Percentiles rank a stretch among this genome's conserved stretches.
These are phyloP conservation scores for Staphylotrichum tortipilum DNA, from an alignment of 495 filamentous ascomycete genomes.

Conservation along the genomic window DNA sequence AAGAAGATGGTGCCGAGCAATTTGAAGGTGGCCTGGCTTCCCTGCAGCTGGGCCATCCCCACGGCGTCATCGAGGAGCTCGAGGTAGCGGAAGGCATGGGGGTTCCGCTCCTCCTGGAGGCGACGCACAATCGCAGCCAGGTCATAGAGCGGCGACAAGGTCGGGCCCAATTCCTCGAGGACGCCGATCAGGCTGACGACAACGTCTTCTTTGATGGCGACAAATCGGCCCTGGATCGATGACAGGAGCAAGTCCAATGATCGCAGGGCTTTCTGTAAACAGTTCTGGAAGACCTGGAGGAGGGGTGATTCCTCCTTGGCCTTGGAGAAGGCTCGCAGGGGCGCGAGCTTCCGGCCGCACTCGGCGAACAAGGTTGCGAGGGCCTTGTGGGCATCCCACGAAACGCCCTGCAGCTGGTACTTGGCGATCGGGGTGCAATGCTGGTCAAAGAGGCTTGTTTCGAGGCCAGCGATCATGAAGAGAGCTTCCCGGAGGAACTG, in stretches of 20 bases:
- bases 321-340: slow-evolving; percentile 28
- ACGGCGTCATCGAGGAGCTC: slow-evolving; percentile 65
- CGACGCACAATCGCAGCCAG: slow-evolving; percentile 43
- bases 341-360: slow-evolving; percentile 29
- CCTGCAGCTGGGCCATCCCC: slow-evolving; percentile 59
- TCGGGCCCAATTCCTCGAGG: slow-evolving; percentile 48
- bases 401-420: slow-evolving; percentile 31
- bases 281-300: slow-evolving; percentile 43
- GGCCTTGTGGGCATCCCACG: slow-evolving; percentile 35
- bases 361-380: slow-evolving; percentile 33
- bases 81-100: slow-evolving; percentile 51
- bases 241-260: slow-evolving; percentile 39
- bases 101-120: slow-evolving; percentile 29
- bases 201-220: slow-evolving; percentile 34
- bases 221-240: slow-evolving; percentile 36
- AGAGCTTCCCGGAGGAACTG: slow-evolving; percentile 69
- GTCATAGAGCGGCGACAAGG: slow-evolving; percentile 44
- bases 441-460: slow-evolving; percentile 60
- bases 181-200: slow-evolving; percentile 54
- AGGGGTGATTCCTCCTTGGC: slow-evolving; percentile 34
- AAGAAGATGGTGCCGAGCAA: slow-evolving; percentile 65
- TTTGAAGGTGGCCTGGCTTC: slow-evolving; percentile 49
- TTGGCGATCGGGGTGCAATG: slow-evolving; percentile 22
- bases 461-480: slow-evolving; percentile 75
- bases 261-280: slow-evolving; percentile 32